Conservation (phyloP, 192 early-diverging fungal genomes). For the Linnemannia elongata region DNA sequence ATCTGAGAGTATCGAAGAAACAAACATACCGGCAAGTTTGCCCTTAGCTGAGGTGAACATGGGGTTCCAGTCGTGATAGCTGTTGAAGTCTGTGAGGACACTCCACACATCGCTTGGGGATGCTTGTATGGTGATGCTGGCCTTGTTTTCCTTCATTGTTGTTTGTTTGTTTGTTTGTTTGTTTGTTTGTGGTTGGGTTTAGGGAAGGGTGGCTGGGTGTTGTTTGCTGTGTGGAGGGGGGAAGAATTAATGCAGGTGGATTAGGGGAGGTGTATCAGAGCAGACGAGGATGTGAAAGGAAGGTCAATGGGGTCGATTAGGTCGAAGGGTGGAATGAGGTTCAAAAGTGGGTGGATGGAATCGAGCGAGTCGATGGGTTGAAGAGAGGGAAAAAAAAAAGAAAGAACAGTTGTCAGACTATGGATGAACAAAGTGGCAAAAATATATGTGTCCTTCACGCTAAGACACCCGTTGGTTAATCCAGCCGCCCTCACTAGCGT, state of each 20-base stretch:
- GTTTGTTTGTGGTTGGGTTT: background rate
- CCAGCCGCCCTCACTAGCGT: background rate
- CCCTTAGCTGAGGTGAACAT: slow-evolving; percentile 34
- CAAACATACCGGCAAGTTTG: slow-evolving; percentile 26
- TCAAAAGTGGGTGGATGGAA: background rate
- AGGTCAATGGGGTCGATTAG: background rate
- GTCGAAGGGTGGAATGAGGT: too few species aligned
- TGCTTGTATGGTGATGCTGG: slow-evolving; percentile 38
- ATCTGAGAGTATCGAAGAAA: background rate
- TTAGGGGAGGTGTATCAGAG: background rate
- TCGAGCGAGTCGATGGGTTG: background rate
- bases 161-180: background rate
- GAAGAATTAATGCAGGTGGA: background rate
- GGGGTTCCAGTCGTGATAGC: slow-evolving; percentile 48
- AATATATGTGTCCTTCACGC: background rate
- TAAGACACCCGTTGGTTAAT: background rate
- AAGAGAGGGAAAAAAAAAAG: background rate
- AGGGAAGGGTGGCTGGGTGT: background rate
- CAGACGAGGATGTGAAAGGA: background rate
- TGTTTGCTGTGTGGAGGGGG: background rate
- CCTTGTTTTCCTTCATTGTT: slow-evolving; percentile 47
- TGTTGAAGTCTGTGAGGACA: slow-evolving; percentile 37
- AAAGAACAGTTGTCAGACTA: background rate
- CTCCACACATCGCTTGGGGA: slow-evolving; percentile 34
- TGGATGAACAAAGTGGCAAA: background rate